phyloP scores from a whole-genome alignment of 2,329 filamentous ascomycete genomes.

The Nothopassalora personata region DNA sequence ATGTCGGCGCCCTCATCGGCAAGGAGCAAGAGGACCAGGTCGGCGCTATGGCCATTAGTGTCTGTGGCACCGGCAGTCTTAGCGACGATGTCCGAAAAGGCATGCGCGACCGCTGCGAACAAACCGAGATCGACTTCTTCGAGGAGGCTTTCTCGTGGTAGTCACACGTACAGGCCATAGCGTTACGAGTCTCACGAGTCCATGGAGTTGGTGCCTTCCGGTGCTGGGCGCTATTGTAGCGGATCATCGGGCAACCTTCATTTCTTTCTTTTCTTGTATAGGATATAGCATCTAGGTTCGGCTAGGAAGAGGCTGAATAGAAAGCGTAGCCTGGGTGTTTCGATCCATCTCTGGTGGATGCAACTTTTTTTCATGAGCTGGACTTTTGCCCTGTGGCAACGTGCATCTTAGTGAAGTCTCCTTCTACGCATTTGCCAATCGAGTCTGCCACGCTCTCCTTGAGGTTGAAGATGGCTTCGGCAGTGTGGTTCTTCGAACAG shows the following conservation, averaged over 20 bases:
- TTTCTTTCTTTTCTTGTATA: not conserved
- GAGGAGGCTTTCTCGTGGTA: constrained; percentile 72
- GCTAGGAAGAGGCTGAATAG: not conserved
- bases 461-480: not conserved
- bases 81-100: constrained; percentile 69
- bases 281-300: not conserved
- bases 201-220: not conserved
- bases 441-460: not conserved
- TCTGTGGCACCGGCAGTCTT: constrained; percentile 68
- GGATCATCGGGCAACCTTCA: not conserved
- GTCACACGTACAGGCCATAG: not conserved
- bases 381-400: not conserved
- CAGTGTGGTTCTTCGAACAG: not conserved
- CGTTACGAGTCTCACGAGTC: not conserved
- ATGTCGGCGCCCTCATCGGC: constrained; percentile 70
- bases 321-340: not conserved
- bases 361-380: not conserved
- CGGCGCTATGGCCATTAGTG: constrained; percentile 82
- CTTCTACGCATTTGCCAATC: not conserved
- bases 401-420: not conserved
- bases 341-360: not conserved
- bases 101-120: constrained; percentile 59
- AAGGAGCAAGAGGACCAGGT: constrained; percentile 77
- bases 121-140: constrained; percentile 67
- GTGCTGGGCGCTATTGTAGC: not conserved